A percentile compares a stretch with the other conserved stretches of the same genome.
Evolutionary conservation across 345 rosid genomes (phyloP).

Genomic region (Luvunga scandens): DNA sequence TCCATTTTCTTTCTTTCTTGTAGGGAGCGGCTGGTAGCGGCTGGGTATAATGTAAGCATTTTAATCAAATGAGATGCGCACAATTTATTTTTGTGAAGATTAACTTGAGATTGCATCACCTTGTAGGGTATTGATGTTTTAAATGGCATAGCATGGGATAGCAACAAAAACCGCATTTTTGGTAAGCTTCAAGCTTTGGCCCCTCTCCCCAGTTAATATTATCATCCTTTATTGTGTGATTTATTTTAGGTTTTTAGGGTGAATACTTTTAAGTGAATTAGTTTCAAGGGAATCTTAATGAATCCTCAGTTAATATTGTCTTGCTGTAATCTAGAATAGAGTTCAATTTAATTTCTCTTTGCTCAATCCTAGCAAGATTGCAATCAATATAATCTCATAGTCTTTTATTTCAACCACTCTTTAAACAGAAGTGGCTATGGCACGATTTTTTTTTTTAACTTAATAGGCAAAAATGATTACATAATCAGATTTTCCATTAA

Average conservation of each 20-base stretch:
- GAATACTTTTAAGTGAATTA: neutral
- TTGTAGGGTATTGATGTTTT: constrained; percentile 75
- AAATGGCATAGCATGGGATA: constrained; percentile 97
- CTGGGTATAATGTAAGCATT: constrained; percentile 62
- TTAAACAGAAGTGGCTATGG: neutral
- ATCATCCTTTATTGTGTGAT: neutral
- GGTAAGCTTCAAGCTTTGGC: constrained; percentile 39
- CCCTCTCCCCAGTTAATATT: neutral
- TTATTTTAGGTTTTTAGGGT: neutral
- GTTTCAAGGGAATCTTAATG: neutral
- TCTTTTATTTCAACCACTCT: neutral
- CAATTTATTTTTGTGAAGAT: constrained; percentile 2
- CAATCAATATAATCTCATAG: neutral
- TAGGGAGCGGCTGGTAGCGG: constrained; percentile 59
- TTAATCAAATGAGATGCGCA: neutral
- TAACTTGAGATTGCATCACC: constrained; percentile 10
- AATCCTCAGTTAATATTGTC: neutral
- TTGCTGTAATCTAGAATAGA: neutral
- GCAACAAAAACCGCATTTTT: constrained; percentile 52
- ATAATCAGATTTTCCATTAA: neutral
- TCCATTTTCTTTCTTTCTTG: neutral
- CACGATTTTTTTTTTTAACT: neutral
- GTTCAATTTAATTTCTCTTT: neutral
- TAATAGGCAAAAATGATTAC: neutral
- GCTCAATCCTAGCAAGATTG: neutral